Base-by-base conservation (phyloP, 371 early-diverging fungal genomes). In the Globomyces sp. region DNA sequence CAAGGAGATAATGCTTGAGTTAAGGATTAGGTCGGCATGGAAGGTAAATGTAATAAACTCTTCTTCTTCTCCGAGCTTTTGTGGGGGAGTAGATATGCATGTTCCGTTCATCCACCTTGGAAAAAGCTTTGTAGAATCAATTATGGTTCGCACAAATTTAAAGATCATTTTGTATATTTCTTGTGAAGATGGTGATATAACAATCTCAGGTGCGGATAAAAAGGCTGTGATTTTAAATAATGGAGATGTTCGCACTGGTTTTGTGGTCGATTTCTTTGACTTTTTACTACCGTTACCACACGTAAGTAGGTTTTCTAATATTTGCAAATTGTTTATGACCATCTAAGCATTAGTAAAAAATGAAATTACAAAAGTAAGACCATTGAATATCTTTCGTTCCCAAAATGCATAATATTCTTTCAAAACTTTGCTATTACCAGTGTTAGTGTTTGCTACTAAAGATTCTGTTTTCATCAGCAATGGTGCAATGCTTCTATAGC, bases 391-490 rank as follows among this genome's bases (percentile, higher is more conserved):
- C 13, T 73, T 52, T 34, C 70, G 58, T 51, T 85, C 86, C 86
- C 86, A 85, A 61, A 74, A 79, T 0, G 72, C 72, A 57, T 85
- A 85, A 64, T 84, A 85, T 4, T 83, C 79, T 47, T 76, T 79
- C 36, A 85, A 67, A 45, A 74, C 66, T 57, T 74, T 76, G 68
- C 79, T 79, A 52, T 77, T 80, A 34, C 86, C 86, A 2, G 81
- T 84, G 64, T 85, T 85, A 6, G 83, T 83, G 9, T 77, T 78
- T 37, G 82, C 84, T 6, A 85, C 86, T 2, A 85, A 69, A 10
- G 82, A 81, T 63, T 85, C 86, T 73, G 82, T 82, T 65, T 85
- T 85, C 46, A 85, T 84, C 44, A 85, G 70, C 24, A 85, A 68
- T 1, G 86, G 86, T 2, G 80, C 80, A 43, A 85, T 84, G 63